These are phyloP conservation scores for Phialophora chinensis DNA, from an alignment of 2,329 filamentous ascomycete species.

Conservation along the genomic window DNA sequence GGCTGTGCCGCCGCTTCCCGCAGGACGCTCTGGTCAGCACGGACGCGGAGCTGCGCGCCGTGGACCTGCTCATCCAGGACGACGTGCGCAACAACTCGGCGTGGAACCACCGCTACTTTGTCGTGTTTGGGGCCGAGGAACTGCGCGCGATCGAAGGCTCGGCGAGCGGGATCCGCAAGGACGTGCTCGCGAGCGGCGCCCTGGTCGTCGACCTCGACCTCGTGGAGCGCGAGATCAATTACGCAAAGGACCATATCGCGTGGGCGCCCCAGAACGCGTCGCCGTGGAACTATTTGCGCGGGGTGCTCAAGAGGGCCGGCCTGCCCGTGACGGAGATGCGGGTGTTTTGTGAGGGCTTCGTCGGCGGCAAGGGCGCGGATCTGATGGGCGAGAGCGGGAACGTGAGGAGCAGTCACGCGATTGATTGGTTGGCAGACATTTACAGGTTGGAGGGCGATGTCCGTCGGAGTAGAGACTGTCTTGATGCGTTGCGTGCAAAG, in stretches of 20 bases:
- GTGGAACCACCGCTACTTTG: conserved; percentile 95
- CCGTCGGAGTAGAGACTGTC: conserved; percentile 69
- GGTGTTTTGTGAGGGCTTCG: conserved; percentile 62
- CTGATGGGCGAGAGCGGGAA: conserved; percentile 40
- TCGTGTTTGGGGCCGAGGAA: conserved; percentile 72
- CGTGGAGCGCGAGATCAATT: conserved; percentile 76
- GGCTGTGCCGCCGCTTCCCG: conserved; percentile 69
- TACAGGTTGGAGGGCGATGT: conserved; percentile 49
- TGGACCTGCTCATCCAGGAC: conserved; percentile 73
- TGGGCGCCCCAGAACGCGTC: conserved; percentile 92
- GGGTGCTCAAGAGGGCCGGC: conserved; percentile 71
- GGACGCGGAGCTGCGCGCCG: conserved; percentile 67
- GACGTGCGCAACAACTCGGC: conserved; percentile 96
- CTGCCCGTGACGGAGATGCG: conserved; percentile 57
- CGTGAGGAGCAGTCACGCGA: conserved; percentile 66
- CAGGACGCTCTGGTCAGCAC: conserved; percentile 44
- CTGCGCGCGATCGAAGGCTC: conserved; percentile 50
- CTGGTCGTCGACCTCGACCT: conserved; percentile 64
- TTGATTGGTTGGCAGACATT: conserved; percentile 57
- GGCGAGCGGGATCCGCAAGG: conserved; percentile 27
- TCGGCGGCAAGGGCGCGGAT: conserved; percentile 29
- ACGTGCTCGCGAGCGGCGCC: conserved; percentile 22
- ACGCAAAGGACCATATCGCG: conserved; percentile 73
- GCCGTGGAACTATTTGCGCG: conserved; percentile 89
- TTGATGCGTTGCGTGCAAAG: conserved; percentile 76